Conservation (phyloP, 345 rosid species). For the Gossypium turneri region DNA sequence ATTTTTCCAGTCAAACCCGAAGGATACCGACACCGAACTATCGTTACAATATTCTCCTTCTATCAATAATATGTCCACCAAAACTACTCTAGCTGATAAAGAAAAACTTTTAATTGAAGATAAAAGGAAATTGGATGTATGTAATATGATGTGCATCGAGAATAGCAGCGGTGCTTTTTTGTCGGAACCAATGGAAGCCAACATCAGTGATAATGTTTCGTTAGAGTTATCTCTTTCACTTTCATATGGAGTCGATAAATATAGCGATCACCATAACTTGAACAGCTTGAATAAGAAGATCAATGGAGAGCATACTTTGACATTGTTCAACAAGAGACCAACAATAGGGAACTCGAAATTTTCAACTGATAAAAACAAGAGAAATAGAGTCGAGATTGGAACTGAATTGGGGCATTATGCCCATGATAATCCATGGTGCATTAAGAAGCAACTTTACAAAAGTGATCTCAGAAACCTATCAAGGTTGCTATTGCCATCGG, state of each 20-base stretch:
- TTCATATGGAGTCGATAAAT: not conserved
- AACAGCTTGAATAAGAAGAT: not conserved
- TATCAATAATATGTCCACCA: too few relatives aligned
- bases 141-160: not conserved
- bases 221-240: not conserved
- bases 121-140: not conserved
- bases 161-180: not conserved
- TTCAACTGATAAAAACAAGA: not conserved
- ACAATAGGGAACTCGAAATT: not conserved
- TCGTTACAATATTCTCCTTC: too few relatives aligned
- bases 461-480: not conserved
- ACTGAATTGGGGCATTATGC: not conserved
- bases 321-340: too few relatives aligned
- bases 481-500: not conserved
- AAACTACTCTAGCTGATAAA: too few relatives aligned
- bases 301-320: not conserved
- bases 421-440: not conserved
- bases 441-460: not conserved
- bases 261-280: not conserved
- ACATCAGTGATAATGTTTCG: not conserved
- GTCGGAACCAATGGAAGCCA: not conserved
- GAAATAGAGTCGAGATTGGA: not conserved
- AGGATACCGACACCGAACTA: not conserved
- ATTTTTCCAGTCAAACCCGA: not conserved
- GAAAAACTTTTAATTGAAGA: too few relatives aligned